A percentile compares a stretch with the other conserved stretches of the same genome.
Evolutionary conservation across 371 early-diverging fungal genomes (phyloP).

Genomic region (Cladochytrium tenue): DNA sequence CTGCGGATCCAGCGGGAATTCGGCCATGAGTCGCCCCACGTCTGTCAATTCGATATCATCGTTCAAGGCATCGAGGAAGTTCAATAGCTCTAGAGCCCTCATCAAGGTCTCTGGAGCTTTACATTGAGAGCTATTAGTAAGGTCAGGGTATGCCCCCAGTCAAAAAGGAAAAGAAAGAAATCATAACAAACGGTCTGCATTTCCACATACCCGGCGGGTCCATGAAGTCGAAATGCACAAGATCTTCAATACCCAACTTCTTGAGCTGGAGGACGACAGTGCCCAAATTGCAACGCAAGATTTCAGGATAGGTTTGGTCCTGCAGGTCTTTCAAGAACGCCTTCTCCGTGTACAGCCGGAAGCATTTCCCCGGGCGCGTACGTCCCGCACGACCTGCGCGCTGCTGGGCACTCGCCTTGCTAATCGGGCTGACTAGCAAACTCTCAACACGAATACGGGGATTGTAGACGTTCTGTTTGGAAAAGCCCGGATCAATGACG

Average conservation of each 20-base stretch:
- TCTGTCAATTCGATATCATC: slow-evolving; percentile 90
- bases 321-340: slow-evolving; percentile 57
- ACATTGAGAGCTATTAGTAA: too few species aligned
- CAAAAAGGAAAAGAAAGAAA: too few species aligned
- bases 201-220: slow-evolving; percentile 90
- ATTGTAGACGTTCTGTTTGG: slow-evolving; percentile 46
- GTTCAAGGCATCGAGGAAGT: slow-evolving; percentile 92
- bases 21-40: slow-evolving; percentile 95
- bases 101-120: slow-evolving; percentile 70
- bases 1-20: slow-evolving; percentile 93
- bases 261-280: slow-evolving; percentile 66
- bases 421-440: slow-evolving; percentile 78
- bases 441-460: neutral
- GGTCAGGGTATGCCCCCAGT: too few species aligned
- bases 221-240: slow-evolving; percentile 96
- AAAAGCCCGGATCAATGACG: slow-evolving; percentile 92
- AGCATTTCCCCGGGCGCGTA: slow-evolving; percentile 34
- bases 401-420: slow-evolving; percentile 85
- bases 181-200: too few species aligned
- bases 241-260: slow-evolving; percentile 37
- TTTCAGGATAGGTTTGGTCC: slow-evolving; percentile 61
- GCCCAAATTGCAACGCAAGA: slow-evolving; percentile 78
- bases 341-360: slow-evolving; percentile 27
- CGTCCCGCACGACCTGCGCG: slow-evolving; percentile 92
- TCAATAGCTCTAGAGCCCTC: slow-evolving; percentile 90